Base-by-base conservation (phyloP, 2,329 filamentous ascomycete genomes). In the Rhynchosporium secalis region DNA sequence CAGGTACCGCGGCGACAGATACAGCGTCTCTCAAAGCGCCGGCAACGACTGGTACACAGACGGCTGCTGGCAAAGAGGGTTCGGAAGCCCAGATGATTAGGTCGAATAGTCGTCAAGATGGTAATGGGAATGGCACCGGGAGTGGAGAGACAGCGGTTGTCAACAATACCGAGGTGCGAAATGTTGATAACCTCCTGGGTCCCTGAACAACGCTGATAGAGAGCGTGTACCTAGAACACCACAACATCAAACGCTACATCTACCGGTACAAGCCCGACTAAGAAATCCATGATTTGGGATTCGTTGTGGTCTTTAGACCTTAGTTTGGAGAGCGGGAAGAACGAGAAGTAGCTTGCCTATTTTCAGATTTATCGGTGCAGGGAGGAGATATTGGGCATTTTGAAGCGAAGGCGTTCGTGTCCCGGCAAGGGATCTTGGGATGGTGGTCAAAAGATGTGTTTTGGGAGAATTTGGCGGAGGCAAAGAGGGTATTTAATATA, bases 301-400 rank as follows among this genome's bases (percentile, higher is more conserved):
- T 80, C 82, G 12, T 74, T 88, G 15, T 87, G 85, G 85, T 84
- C 79, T 65, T 71, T 86, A 31, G 84, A 87, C 68, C 78, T 86
- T 51, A 84, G 77, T 65, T 80, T 83, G 56, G 83, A 83, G 66
- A 80, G 78, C 63, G 73, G 71, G 41, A 72, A 67, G 48, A 66
- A 65, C 45, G 66, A 66, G 38, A 59, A 43, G 36, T 59, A 40
- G 62, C 68, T 64, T 10, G 4, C 28, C 6, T 10, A 36, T 6
- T 10, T 20, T 20, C 20, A 20, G 20, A 20, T 20, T 20, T 5
- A 5, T 36, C 9, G 6, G 36, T 9, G 20, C 13, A 20, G n/a
- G 20, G 36, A 29, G 2, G 38, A 40, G 26, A 20, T 28, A 5
- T 40, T 20, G 15, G 6, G 51, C 51, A 54, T 54, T 41, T 41